Evolutionary conservation across 1,284 basidiomycete species (phyloP), one percentile per base, ranked within the genome.

Genomic region (Cryptococcus depauperatus): DNA sequence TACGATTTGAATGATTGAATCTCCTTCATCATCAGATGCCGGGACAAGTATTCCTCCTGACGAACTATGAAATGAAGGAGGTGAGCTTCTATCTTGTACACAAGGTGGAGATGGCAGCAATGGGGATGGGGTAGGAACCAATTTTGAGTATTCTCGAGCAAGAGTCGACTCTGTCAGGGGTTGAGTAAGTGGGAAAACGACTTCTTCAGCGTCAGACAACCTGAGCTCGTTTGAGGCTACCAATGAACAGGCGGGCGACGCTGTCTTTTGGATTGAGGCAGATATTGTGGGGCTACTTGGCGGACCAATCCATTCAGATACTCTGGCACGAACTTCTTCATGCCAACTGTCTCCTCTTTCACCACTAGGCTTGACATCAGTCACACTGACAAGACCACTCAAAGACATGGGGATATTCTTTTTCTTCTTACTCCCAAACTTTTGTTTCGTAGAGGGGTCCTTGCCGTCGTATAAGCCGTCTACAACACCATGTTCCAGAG

Each of bases 141-240:
- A 45, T 14, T 57, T 52, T 1, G 45, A 33, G 22, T 58, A 68
- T 40, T 51, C 35, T 3, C 37, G 35, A 1, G 59, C 62, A 1
- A 68, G 51, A 1, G 39, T 29, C 2, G 64, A 66, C 23, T 56
- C 53, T n/a, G 62, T 63, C 16, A 67, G 39, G 3, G 64, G 60
- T 38, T 67, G 64, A n/a, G 66, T 68, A 1, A 50, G 14, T 2
- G 54, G 59, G 8, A 59, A 44, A 3, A 29, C 33, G 10, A 25
- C 25, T 11, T 26, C 6, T 1, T 27, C 33, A 28, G 33, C 11
- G 16, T 11, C 0, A 11, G 29, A 30, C 29, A 11, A 5, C n/a
- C n/a, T 41, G 37, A 14, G 21, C 22, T 6, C 28, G 18, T 1
- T 47, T 18, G 10, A 39, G 42, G 5, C 39, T 30, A 16, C 37